These are phyloP conservation scores for Perilla frutescens DNA, from an alignment of 257 asterid genomes.

Conservation along the genomic window DNA sequence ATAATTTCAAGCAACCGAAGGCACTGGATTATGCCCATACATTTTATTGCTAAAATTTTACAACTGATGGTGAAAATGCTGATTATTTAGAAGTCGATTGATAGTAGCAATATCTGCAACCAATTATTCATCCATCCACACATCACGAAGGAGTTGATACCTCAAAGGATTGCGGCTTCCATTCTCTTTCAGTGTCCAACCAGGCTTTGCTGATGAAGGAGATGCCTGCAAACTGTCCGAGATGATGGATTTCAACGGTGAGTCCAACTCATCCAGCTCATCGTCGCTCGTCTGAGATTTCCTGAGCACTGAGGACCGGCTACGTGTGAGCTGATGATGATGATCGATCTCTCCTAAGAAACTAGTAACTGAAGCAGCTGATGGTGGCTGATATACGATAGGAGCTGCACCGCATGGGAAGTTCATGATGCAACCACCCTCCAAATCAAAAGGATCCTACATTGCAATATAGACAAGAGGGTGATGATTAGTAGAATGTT, in stretches of 20 bases:
- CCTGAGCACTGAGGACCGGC: slow-evolving; percentile 66
- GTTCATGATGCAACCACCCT: slow-evolving; percentile 55
- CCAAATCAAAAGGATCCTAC: slow-evolving; percentile 56
- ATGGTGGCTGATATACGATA: slow-evolving; percentile 58
- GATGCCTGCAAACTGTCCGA: slow-evolving; percentile 41
- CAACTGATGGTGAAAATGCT: not conserved
- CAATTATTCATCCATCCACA: slow-evolving; percentile 49
- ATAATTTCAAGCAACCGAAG: not conserved
- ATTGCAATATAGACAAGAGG: not conserved
- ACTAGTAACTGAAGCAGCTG: slow-evolving; percentile 49
- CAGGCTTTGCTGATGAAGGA: slow-evolving; percentile 42
- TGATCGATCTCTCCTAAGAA: slow-evolving; percentile 51
- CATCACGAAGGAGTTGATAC: slow-evolving; percentile 70
- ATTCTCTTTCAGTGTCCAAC: slow-evolving; percentile 45
- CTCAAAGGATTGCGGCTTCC: slow-evolving; percentile 53
- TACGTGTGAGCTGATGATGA: slow-evolving; percentile 54
- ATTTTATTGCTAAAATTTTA: not conserved
- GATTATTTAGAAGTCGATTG: not conserved
- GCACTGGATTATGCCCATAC: not conserved
- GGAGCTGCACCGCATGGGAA: slow-evolving; percentile 75
- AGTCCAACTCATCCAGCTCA: slow-evolving; percentile 72
- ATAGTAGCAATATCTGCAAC: not conserved
- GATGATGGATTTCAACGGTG: slow-evolving; percentile 63
- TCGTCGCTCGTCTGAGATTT: slow-evolving; percentile 84
- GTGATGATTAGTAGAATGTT: not conserved